Evolutionary conservation across 352 stramenopile species (phyloP), one percentile per base, ranked within the genome.

Genomic region (Hyaloperonospora brassicae): DNA sequence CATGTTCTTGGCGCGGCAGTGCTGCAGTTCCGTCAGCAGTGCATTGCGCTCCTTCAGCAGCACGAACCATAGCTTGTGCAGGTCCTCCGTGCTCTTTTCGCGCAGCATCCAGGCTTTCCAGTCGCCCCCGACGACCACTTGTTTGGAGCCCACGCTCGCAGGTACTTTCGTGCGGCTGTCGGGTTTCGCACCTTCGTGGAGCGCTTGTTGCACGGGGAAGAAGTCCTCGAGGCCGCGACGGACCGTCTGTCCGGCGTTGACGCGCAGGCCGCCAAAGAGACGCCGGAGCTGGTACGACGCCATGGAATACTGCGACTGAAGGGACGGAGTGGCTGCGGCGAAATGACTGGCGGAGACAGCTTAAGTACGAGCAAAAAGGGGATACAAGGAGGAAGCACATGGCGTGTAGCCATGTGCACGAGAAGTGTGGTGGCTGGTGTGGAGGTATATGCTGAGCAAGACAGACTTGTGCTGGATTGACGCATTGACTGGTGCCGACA

Each of bases 51-150:
- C 96, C 78, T 98, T 98, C 57, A 98, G 95, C 35, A 98, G 72
- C 57, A 98, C 91, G 62, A 92, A 97, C 95, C 95, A 99, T 31
- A 99, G 84, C 76, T 98, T 98, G 79, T 98, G 95, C 49, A 98
- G 81, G 82, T 99, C 96, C 36, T 98, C 92, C 49, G 96, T 98
- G 70, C 84, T 97, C 73, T 99, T 99, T 54, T 96, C 76, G 47
- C 96, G 93, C 55, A 99, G 78, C 84, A 98, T 97, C 72, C 80
- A 91, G 23, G 87, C 95, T 56, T 88, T 95, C 96, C 96, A 99
- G 42, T 94, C 80, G 58, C 95, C 79, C 51, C 96, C 96, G 17
- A 89, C 76, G 0, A 79, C 60, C 36, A 87, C 72, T 39, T 76
- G 61, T 55, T 79, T 75, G 49, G 70, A 62, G 55, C 76, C 79